These are phyloP conservation scores for Backusella westeae DNA, from an alignment of 192 early-diverging fungal genomes.

Conservation along the genomic window DNA sequence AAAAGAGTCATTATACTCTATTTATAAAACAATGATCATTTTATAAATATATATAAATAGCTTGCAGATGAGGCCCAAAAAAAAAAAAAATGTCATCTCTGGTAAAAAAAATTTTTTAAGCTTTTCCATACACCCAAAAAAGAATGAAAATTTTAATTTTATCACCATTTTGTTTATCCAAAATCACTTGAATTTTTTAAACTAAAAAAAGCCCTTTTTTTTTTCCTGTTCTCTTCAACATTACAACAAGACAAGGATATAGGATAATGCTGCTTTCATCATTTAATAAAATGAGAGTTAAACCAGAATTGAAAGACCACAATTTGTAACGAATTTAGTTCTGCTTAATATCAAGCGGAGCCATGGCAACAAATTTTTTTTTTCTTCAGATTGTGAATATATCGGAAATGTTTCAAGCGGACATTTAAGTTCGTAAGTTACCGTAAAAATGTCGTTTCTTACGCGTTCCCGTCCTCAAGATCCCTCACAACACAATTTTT, in stretches of 20 bases:
- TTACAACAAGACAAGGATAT: not conserved
- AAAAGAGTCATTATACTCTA: not conserved
- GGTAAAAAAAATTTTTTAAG: not conserved
- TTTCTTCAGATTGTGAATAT: slow-evolving; percentile 18
- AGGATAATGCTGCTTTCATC: not conserved
- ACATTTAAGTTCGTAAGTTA: slow-evolving; percentile 23
- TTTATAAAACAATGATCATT: not conserved
- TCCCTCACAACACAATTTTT: not conserved
- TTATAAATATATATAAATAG: not conserved
- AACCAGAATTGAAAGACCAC: not conserved
- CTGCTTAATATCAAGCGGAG: not conserved
- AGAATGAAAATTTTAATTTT: not conserved
- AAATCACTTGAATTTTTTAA: not conserved
- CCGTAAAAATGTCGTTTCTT: slow-evolving; percentile 23
- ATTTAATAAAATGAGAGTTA: not conserved
- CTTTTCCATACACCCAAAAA: not conserved
- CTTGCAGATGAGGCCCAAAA: not conserved
- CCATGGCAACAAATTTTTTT: not conserved
- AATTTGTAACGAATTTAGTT: not conserved
- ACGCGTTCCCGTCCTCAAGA: slow-evolving; percentile 40
- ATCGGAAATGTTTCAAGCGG: slow-evolving; percentile 20
- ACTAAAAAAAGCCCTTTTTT: not conserved
- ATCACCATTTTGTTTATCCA: not conserved
- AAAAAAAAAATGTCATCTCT: not conserved
- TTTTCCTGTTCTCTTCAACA: not conserved